A percentile compares a stretch with the other conserved stretches of the same genome.
Evolutionary conservation across 2,329 filamentous ascomycete genomes (phyloP).

Genomic region (Talaromyces sp.): DNA sequence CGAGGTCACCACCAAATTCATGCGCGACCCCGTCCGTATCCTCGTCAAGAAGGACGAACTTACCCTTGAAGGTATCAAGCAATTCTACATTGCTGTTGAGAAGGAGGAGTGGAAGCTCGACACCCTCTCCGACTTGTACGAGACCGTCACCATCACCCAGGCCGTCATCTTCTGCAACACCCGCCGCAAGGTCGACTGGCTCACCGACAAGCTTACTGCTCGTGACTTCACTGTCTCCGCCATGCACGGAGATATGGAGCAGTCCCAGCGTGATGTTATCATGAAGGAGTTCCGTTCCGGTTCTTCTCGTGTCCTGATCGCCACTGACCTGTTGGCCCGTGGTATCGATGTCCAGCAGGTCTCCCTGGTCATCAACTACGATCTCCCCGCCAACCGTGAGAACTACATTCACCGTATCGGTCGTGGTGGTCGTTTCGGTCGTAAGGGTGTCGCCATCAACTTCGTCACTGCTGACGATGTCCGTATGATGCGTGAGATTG

Average conservation of each 20-base stretch:
- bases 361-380: slow-evolving; percentile 99
- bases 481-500: slow-evolving; percentile 99
- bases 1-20: slow-evolving; percentile 99
- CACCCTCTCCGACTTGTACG: slow-evolving; percentile 96
- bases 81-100: slow-evolving; percentile 99
- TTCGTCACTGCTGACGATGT: slow-evolving; percentile 99
- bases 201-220: slow-evolving; percentile 97
- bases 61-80: slow-evolving; percentile 99
- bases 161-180: slow-evolving; percentile 99
- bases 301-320: slow-evolving; percentile 96
- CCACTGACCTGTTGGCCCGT: slow-evolving; percentile 95
- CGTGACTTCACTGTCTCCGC: slow-evolving; percentile 99
- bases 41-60: slow-evolving; percentile 99
- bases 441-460: slow-evolving; percentile 99
- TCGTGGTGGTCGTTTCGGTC: slow-evolving; percentile 98
- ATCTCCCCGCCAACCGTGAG: slow-evolving; percentile 96
- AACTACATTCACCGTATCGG: slow-evolving; percentile 99
- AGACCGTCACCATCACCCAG: slow-evolving; percentile 98
- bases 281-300: slow-evolving; percentile 99
- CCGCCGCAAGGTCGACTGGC: slow-evolving; percentile 99
- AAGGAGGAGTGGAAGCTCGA: slow-evolving; percentile 99
- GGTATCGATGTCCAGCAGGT: slow-evolving; percentile 99
- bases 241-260: slow-evolving; percentile 99
- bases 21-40: slow-evolving; percentile 98
- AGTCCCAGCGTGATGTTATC: slow-evolving; percentile 94